phyloP scores from a whole-genome alignment of 305 asterid species.

The Coffea humblotiana region DNA sequence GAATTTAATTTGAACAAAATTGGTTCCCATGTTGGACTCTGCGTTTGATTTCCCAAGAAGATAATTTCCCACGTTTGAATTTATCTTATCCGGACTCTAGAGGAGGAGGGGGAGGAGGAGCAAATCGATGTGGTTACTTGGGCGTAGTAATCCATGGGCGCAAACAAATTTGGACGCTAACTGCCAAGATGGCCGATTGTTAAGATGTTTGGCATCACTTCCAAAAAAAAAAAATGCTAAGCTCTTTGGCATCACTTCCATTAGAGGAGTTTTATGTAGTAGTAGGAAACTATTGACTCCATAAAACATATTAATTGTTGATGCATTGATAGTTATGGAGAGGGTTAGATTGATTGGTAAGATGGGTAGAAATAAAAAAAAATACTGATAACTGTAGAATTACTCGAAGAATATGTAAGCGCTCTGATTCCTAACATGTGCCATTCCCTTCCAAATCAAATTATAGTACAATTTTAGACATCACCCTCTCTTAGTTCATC shows the following conservation, averaged over 20 bases:
- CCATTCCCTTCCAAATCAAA: not conserved
- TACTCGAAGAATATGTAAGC: not conserved
- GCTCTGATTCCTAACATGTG: not conserved
- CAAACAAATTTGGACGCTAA: not conserved
- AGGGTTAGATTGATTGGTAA: too few relatives aligned
- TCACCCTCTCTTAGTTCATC: not conserved
- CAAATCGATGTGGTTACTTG: not conserved
- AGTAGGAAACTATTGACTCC: not conserved
- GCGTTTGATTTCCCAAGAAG: not conserved
- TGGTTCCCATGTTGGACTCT: not conserved
- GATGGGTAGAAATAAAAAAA: too few relatives aligned
- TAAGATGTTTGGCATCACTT: not conserved
- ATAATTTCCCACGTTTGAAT: slow-evolving; percentile 10
- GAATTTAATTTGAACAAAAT: not conserved
- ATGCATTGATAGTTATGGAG: too few relatives aligned
- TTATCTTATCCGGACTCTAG: too few relatives aligned
- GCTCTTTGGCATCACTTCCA: not conserved
- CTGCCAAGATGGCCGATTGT: not conserved
- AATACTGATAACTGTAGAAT: too few relatives aligned
- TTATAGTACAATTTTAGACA: not conserved
- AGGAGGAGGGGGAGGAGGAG: too few relatives aligned
- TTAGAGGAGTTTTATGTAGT: not conserved
- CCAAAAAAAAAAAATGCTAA: not conserved
- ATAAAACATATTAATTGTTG: too few relatives aligned
- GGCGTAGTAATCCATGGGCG: not conserved